phyloP scores from a whole-genome alignment of 1,139 yeast species.

The Debaryomycetaceae sp. region DNA sequence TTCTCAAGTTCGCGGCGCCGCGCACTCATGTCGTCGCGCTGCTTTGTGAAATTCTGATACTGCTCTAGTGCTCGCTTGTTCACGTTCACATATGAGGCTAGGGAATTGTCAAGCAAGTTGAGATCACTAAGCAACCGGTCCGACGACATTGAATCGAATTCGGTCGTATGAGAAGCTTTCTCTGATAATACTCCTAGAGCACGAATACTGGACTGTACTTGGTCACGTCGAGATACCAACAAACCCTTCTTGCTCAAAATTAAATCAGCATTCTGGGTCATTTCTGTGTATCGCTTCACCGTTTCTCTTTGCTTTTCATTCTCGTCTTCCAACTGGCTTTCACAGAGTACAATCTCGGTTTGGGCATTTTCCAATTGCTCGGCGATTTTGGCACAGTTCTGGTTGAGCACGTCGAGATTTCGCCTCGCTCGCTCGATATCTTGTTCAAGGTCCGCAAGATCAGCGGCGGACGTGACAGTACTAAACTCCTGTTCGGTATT shows the following conservation, averaged over 20 bases:
- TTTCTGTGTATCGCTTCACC: constrained; percentile 48
- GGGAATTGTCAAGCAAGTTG: constrained; percentile 44
- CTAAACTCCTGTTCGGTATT: constrained; percentile 29
- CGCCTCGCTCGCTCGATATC: constrained; percentile 13
- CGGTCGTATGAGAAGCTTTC: constrained; percentile 49
- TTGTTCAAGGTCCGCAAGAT: constrained; percentile 24
- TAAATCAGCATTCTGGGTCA: constrained; percentile 57
- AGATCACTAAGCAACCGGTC: constrained; percentile 47
- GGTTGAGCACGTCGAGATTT: constrained; percentile 15
- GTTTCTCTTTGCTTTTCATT: constrained; percentile 47
- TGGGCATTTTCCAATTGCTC: constrained; percentile 16
- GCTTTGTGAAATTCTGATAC: constrained; percentile 60
- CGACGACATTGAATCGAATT: constrained; percentile 35
- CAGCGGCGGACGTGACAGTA: constrained; percentile 29
- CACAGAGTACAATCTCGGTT: constrained; percentile 25
- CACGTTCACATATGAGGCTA: constrained; percentile 63
- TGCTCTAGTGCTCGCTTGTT: constrained; percentile 90
- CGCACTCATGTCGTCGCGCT: constrained; percentile 52
- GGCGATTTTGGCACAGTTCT: constrained; percentile 8
- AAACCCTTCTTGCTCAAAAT: constrained; percentile 55
- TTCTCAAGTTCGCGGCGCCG: constrained; percentile 62
- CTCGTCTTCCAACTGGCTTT: constrained; percentile 34
- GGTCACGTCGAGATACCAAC: constrained; percentile 54
- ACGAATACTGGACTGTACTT: constrained; percentile 60
- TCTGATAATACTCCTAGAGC: constrained; percentile 85